Base-by-base conservation (phyloP, 2,329 filamentous ascomycete genomes). In the Botrytis sinoallii region DNA sequence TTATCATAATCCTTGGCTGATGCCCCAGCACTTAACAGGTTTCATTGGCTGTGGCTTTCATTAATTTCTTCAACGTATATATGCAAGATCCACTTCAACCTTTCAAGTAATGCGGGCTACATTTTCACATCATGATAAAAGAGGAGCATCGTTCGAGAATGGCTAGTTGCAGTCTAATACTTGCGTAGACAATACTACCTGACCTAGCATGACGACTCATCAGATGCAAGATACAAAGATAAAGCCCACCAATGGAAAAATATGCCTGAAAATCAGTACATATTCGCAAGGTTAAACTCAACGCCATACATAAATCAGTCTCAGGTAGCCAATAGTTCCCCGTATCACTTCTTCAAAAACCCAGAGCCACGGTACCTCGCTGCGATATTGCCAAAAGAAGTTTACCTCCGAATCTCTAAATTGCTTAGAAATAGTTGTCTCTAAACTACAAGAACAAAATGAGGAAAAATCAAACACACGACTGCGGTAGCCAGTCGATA, bases 1-100 rank as follows among this genome's bases (percentile, higher is more conserved):
- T 61, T 63, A 16, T 35, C 38, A 60, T 59, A 59, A 60, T 42
- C 29, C 55, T 44, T 44, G 38, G 20, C 55, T 61, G 52, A 32
- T 70, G 67, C 67, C 67, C 67, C 38, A 70, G n/a, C 20, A 70
- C 38, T 52, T 72, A 59, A n/a, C 29, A 29, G 14, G n/a, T 67
- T 35, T 55, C n/a, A 52, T 66, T 65, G 46, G 46, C 18, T n/a
- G 6, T 55, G n/a, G 44, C 29, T 66, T 66, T 65, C 35, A 44
- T 46, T 59, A 42, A 57, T 66, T 66, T 71, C 70, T 71, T 71
- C 70, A 71, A 42, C 35, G 6, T 25, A 25, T 63, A n/a, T 66
- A 71, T 64, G 70, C 42, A 71, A 52, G 42, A 10, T 48, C 52
- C 55, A 70, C 42, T 57, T 63, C 68, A 46, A 70, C 52, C 44